A percentile compares a stretch with the other conserved stretches of the same genome.
phyloP scores from a whole-genome alignment of 208 protist genomes.

The Leishmania martiniquensis region DNA sequence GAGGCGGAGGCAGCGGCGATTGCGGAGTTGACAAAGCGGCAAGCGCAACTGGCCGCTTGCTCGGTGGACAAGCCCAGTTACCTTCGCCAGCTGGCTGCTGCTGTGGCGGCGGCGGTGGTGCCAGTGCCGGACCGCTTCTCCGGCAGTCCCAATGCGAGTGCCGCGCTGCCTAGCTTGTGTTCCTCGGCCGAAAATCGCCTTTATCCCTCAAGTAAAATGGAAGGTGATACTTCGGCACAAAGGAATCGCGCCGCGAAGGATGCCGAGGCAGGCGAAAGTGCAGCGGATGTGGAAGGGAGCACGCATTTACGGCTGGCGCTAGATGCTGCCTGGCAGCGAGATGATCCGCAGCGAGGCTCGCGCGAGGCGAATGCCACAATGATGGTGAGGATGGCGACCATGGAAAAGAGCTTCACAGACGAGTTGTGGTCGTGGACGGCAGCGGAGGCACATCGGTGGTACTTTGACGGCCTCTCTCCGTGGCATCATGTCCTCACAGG shows the following conservation, averaged over 20 bases:
- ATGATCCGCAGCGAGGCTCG: conserved; percentile 14
- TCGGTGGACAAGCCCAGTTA: conserved; percentile 13
- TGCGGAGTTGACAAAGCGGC: conserved; percentile 6
- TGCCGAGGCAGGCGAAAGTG: background rate
- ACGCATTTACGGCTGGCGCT: background rate
- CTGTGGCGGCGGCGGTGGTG: background rate
- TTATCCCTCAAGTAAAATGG: no score
- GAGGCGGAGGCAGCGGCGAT: conserved; percentile 21
- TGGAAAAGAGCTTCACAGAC: conserved; percentile 3
- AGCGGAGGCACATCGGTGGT: conserved; percentile 30
- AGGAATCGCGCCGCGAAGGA: conserved; percentile 3
- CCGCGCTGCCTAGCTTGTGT: background rate
- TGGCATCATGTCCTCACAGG: conserved; percentile 21
- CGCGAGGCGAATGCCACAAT: background rate
- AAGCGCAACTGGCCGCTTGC: conserved; percentile 14
- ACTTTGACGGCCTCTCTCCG: conserved; percentile 17
- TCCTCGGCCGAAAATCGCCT: background rate
- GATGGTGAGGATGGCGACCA: background rate
- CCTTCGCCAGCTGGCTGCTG: conserved; percentile 9
- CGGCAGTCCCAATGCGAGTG: background rate
- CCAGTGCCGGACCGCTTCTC: background rate
- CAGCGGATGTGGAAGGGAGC: background rate
- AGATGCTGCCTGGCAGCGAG: conserved; percentile 12
- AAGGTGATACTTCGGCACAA: background rate
- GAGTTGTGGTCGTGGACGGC: conserved; percentile 27